Conservation (phyloP, 108 stramenopile genomes). For the Nitzschia sp. region DNA sequence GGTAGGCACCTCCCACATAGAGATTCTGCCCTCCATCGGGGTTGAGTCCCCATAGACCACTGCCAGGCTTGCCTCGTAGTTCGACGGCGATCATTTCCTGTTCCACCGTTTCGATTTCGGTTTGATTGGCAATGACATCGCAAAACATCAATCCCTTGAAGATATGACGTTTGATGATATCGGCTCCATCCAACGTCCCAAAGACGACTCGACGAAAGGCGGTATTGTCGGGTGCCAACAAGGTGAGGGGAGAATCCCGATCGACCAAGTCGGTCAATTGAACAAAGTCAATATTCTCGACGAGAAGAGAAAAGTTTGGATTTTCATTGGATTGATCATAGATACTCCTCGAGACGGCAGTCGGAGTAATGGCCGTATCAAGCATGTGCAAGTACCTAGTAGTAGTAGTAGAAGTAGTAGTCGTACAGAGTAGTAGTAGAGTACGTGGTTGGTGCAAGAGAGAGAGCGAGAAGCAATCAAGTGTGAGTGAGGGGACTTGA, state of each 20-base stretch:
- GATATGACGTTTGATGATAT: slow-evolving; percentile 33
- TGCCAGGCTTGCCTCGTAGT: slow-evolving; percentile 9
- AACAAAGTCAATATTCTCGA: slow-evolving; percentile 36
- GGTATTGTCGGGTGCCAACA: slow-evolving; percentile 32
- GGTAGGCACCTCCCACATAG: slow-evolving; percentile 32
- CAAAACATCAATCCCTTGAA: slow-evolving; percentile 23
- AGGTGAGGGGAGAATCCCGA: slow-evolving; percentile 29
- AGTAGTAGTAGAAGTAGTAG: too few relatives aligned
- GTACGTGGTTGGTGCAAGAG: too few relatives aligned
- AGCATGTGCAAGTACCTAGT: slow-evolving; percentile 32
- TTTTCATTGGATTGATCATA: slow-evolving; percentile 25
- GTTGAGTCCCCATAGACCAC: slow-evolving; percentile 2
- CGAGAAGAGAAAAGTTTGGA: slow-evolving; percentile 15
- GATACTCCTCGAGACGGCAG: slow-evolving; percentile 27
- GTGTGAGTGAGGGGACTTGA: too few relatives aligned
- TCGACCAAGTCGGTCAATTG: slow-evolving; percentile 30
- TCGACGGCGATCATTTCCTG: slow-evolving; percentile 12
- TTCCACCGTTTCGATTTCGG: slow-evolving; percentile 16
- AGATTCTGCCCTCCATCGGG: slow-evolving; percentile 13
- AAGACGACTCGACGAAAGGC: slow-evolving; percentile 29
- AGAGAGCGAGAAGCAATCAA: background rate
- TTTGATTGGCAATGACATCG: slow-evolving; percentile 33
- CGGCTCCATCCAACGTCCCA: slow-evolving; percentile 24
- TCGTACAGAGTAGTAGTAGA: too few relatives aligned
- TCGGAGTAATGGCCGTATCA: slow-evolving; percentile 28